Conservation (phyloP, 2,329 filamentous ascomycete species). For the Paramyrothecium roridum region DNA sequence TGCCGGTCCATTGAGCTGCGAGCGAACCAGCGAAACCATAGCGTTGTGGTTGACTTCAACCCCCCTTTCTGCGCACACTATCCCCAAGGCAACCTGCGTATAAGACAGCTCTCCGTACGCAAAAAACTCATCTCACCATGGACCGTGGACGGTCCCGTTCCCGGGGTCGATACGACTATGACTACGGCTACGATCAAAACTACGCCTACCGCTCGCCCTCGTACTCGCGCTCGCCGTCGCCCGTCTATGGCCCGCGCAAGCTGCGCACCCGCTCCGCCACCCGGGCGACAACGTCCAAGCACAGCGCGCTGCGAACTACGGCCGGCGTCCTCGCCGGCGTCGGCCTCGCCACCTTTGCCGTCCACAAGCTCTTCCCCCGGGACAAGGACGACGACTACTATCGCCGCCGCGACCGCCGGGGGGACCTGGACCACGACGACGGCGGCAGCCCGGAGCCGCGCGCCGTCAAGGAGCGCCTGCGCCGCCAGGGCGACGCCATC, state of each 20-base stretch:
- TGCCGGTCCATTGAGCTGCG: background rate
- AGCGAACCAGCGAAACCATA: too few species aligned
- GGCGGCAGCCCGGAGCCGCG: background rate
- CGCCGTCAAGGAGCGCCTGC: background rate
- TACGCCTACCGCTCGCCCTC: slow-evolving; percentile 7
- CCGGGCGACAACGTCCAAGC: slow-evolving; percentile 11
- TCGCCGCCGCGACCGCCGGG: slow-evolving; percentile 2
- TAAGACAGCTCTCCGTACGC: background rate
- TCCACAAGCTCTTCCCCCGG: slow-evolving; percentile 29
- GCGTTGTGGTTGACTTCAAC: background rate
- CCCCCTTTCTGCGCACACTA: background rate
- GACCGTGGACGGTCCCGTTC: slow-evolving; percentile 14
- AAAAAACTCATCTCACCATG: background rate
- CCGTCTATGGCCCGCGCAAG: slow-evolving; percentile 8
- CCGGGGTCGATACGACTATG: slow-evolving; percentile 16
- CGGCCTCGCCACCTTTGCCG: slow-evolving; percentile 28
- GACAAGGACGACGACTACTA: slow-evolving; percentile 19
- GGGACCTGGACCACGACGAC: slow-evolving; percentile 1
- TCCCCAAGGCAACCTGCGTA: background rate
- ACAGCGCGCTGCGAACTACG: slow-evolving; percentile 25
- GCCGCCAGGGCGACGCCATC: background rate
- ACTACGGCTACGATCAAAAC: slow-evolving; percentile 12
- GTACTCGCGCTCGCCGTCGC: slow-evolving; percentile 3
- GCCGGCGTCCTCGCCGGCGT: slow-evolving; percentile 29
- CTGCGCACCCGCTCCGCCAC: slow-evolving; percentile 5